Base-by-base conservation (phyloP, 805 yeast genomes). In the Yamadazyma olivae region DNA sequence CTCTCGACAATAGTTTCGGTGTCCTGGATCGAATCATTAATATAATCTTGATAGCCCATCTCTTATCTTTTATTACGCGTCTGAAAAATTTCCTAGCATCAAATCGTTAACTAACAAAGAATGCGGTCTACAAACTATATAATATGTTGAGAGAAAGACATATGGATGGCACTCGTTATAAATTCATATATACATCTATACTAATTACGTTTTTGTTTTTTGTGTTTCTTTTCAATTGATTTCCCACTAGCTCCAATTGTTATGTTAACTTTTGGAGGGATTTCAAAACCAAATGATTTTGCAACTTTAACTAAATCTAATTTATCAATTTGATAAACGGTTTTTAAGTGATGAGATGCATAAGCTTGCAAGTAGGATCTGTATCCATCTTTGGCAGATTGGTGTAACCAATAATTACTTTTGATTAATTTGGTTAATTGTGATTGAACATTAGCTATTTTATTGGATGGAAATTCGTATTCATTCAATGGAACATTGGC, bases 401-500 rank as follows among this genome's bases (percentile, higher is more conserved):
- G 95, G 60, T 93, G 95, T 48, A 93, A 74, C 83, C 93, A 87
- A 66, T 85, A 93, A 61, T 93, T 93, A 33, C 91, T 84, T 53
- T 86, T 81, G 46, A 91, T 88, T 50, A 93, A 74, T 64, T 91
- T 91, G 54, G 86, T 93, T 50, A 93, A 70, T 64, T 93, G 98
- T 8, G 87, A 75, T 65, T 93, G 99, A 33, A 93, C 96, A 56
- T 93, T 93, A 48, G 97, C 98, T 45, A 93, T 89, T 65, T 93
- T 93, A 57, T 76, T 86, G 17, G 84, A 59, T 38, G 99, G 99
- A 71, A 93, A 93, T 61, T 93, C 99, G 63, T 83, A 93, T 68
- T 93, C 99, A 61, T 93, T 93, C 54, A 93, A 73, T 33, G 99
- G 99, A 23, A 93, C 99, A 59, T 90, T 91, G 36, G 99, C 96